Evolutionary conservation across 352 stramenopile species (phyloP), one percentile per base, ranked within the genome.

Genomic region (Phytophthora podocarpi): DNA sequence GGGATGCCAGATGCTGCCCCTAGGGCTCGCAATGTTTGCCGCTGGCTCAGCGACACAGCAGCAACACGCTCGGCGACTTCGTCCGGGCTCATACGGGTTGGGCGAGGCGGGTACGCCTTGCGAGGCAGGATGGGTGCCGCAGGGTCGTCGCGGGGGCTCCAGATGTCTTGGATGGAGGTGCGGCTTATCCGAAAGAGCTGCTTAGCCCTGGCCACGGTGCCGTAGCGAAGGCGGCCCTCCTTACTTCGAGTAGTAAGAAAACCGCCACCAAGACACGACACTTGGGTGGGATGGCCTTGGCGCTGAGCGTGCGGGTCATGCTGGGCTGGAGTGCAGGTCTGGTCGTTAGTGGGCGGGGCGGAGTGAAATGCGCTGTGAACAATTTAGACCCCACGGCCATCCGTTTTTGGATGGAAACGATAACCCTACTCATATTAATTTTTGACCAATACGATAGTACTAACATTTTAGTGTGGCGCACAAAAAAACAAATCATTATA

Each of bases 401-500:
- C 45, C 30, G 12, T 41, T 41, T 35, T 40, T 16, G 9, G 11
- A 20, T 41, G 12, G 15, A 28, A 10, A n/a, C n/a, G n/a, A n/a
- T 30, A 20, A 10, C 18, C 21, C 8, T 41, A 52, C 6, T n/a
- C 9, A 31, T 32, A 6, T 41, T 41, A 31, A n/a, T n/a, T n/a
- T n/a, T n/a, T n/a, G n/a, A n/a, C 18, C 45, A 41, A 41, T 53
- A 3, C 12, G 5, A 53, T 53, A 8, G 4, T 41, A 41, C 18
- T 31, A 53, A 53, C 28, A 41, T 31, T 15, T 21, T 53, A 5
- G 23, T 40, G 32, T 53, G 45, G 10, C n/a, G n/a, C 45, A 53
- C 45, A 53, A 53, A 41, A 53, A 41, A 28, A 3, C 31, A 53
- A 41, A 53, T 18, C 9, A 20, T 11, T 12, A 41, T 53, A 41